These are phyloP conservation scores for Phytophthora citrophthora DNA, from an alignment of 352 stramenopile species.

Conservation along the genomic window DNA sequence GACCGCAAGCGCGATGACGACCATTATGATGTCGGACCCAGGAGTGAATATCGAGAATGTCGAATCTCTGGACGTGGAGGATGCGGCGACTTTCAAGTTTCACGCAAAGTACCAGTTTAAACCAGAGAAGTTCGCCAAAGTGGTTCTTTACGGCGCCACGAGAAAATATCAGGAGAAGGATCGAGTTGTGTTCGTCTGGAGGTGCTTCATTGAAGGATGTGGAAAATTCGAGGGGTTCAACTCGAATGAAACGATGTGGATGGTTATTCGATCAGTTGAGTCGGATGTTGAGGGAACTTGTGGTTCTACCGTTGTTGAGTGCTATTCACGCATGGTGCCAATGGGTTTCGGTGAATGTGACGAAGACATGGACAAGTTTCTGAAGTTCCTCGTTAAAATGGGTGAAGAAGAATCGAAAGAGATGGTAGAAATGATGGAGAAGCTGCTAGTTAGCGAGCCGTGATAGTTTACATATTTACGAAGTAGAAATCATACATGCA, in stretches of 20 bases:
- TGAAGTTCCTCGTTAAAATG: not conserved
- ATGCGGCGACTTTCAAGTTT: conserved; percentile 41
- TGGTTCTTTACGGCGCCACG: conserved; percentile 3
- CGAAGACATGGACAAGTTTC: not conserved
- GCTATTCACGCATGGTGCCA: not conserved
- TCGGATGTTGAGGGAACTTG: not conserved
- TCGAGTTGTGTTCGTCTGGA: not conserved
- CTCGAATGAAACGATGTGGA: not conserved
- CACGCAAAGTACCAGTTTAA: conserved; percentile 13
- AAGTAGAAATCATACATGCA: too few species aligned
- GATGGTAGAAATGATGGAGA: not conserved
- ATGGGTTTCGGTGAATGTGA: not conserved
- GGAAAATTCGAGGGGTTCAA: not conserved
- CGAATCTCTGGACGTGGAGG: not conserved
- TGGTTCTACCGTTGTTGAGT: not conserved
- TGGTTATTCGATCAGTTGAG: not conserved
- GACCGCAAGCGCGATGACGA: conserved; percentile 5
- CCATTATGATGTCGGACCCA: conserved; percentile 12
- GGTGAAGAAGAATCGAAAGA: not conserved
- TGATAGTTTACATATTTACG: too few species aligned
- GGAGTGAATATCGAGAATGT: not conserved
- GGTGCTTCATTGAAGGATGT: not conserved
- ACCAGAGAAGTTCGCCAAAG: not conserved
- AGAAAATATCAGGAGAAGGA: not conserved
- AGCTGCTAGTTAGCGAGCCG: not conserved